Evolutionary conservation across 2,329 filamentous ascomycete species (phyloP).

Genomic region (Ceratocystis cacaofunesta): DNA sequence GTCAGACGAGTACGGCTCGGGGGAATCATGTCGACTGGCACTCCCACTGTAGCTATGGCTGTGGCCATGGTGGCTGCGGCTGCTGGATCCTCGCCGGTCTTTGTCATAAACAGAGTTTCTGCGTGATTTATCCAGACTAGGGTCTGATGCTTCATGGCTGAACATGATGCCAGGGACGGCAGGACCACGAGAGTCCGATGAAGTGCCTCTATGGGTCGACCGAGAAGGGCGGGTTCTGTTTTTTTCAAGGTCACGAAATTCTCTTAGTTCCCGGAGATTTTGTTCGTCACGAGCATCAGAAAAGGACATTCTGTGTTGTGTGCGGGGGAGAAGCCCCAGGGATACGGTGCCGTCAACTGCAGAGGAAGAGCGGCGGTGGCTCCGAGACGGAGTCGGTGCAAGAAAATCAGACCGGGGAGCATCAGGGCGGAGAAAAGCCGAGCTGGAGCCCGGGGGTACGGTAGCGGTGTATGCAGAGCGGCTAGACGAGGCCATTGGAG

Average conservation of each 20-base stretch:
- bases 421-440: conserved; percentile 9
- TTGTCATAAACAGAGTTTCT: conserved; percentile 17
- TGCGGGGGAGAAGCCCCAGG: conserved; percentile 19
- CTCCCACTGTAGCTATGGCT: conserved; percentile 19
- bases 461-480: conserved; percentile 9
- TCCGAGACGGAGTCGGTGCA: conserved; percentile 21
- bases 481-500: neutral
- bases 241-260: conserved; percentile 7
- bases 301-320: conserved; percentile 15
- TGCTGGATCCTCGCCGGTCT: conserved; percentile 1
- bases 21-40: conserved; percentile 9
- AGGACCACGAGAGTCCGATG: conserved; percentile 19
- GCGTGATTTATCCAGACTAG: conserved; percentile 23
- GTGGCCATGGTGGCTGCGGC: conserved; percentile 21
- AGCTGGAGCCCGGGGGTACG: neutral
- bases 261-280: neutral
- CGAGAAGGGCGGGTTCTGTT: conserved; percentile 21
- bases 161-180: conserved; percentile 40
- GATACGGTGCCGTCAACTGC: conserved; percentile 4
- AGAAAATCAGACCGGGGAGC: conserved; percentile 14
- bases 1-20: conserved; percentile 4
- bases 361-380: conserved; percentile 18
- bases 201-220: conserved; percentile 29
- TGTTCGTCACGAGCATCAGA: conserved; percentile 11
- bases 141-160: conserved; percentile 34